A percentile compares a stretch with the other conserved stretches of the same genome.
Conservation (phyloP, 2,329 filamentous ascomycete species). For the Paramyrothecium sp. region DNA sequence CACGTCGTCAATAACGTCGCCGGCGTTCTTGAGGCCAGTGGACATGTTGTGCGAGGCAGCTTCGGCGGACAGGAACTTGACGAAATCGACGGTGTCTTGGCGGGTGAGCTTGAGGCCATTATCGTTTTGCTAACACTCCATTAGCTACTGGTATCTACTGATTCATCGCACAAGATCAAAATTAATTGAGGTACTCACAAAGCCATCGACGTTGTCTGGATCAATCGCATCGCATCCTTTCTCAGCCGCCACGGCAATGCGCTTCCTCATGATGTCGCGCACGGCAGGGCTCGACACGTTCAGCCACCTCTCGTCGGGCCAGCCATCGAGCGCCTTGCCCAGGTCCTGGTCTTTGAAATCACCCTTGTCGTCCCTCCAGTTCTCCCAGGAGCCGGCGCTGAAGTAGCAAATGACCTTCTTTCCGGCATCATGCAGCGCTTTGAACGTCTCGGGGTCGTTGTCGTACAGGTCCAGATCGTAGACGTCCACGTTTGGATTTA, state of each 20-base stretch:
- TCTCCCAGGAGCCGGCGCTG: constrained; percentile 66
- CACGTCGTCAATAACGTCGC: constrained; percentile 49
- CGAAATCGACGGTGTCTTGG: constrained; percentile 53
- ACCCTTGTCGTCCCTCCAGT: constrained; percentile 55
- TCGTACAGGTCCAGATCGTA: constrained; percentile 53
- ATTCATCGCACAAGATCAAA: accelerated
- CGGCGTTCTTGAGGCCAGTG: constrained; percentile 67
- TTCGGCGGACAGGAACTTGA: constrained; percentile 56
- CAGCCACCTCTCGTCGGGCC: constrained; percentile 67
- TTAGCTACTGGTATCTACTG: background rate
- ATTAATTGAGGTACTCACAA: constrained; percentile 34
- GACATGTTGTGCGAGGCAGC: constrained; percentile 52
- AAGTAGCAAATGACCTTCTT: constrained; percentile 73
- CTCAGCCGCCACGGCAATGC: constrained; percentile 54
- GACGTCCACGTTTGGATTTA: constrained; percentile 46
- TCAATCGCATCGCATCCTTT: constrained; percentile 70
- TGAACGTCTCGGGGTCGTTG: constrained; percentile 35
- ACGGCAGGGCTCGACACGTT: constrained; percentile 55
- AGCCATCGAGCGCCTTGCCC: constrained; percentile 59
- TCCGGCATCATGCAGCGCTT: constrained; percentile 53
- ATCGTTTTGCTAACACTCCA: constrained; percentile 39
- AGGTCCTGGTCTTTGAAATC: constrained; percentile 54
- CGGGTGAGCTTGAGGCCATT: constrained; percentile 59
- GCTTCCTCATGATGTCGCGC: constrained; percentile 59
- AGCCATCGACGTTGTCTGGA: constrained; percentile 69